These are phyloP conservation scores for Penicillium roqueforti DNA, from an alignment of 495 filamentous ascomycete genomes.

Conservation along the genomic window DNA sequence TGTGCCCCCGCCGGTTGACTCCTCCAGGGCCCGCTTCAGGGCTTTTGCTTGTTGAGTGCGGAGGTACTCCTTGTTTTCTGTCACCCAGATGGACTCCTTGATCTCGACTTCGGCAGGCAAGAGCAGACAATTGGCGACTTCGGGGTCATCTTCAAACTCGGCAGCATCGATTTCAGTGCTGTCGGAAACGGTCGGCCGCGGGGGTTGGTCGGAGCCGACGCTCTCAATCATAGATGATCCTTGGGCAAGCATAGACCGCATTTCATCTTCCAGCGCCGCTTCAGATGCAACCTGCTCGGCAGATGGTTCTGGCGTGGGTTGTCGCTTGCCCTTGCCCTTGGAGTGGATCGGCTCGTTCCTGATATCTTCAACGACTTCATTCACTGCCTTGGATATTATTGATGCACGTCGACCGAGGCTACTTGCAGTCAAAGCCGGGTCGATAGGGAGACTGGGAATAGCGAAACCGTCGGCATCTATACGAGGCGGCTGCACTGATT, in stretches of 20 bases:
- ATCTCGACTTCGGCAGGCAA: constrained; percentile 61
- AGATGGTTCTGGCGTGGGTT: constrained; percentile 29
- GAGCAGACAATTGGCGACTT: constrained; percentile 76
- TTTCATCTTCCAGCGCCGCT: constrained; percentile 42
- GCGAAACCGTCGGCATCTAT: constrained; percentile 48
- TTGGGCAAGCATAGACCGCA: constrained; percentile 35
- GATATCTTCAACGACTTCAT: constrained; percentile 23
- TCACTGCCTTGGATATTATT: constrained; percentile 18
- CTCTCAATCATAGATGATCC: constrained; percentile 40
- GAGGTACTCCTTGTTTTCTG: constrained; percentile 86
- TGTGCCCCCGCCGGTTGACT: constrained; percentile 43
- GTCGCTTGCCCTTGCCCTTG: constrained; percentile 34
- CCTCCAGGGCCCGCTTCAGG: constrained; percentile 58
- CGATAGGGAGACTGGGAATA: constrained; percentile 45
- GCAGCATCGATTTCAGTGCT: constrained; percentile 58
- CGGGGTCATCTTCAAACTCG: constrained; percentile 76
- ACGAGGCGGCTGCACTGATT: constrained; percentile 28
- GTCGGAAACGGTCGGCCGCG: constrained; percentile 29
- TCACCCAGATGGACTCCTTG: constrained; percentile 90
- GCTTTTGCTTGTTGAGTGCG: constrained; percentile 74
- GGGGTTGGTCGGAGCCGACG: constrained; percentile 18
- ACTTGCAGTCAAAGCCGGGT: constrained; percentile 36
- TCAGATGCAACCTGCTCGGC: constrained; percentile 42
- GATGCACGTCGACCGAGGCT: constrained; percentile 20
- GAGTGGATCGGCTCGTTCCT: constrained; percentile 15